Percentiles rank a stretch among this genome's conserved stretches.
These are phyloP conservation scores for Neurospora tetrasperma DNA, from an alignment of 495 filamentous ascomycete genomes.

Conservation along the genomic window DNA sequence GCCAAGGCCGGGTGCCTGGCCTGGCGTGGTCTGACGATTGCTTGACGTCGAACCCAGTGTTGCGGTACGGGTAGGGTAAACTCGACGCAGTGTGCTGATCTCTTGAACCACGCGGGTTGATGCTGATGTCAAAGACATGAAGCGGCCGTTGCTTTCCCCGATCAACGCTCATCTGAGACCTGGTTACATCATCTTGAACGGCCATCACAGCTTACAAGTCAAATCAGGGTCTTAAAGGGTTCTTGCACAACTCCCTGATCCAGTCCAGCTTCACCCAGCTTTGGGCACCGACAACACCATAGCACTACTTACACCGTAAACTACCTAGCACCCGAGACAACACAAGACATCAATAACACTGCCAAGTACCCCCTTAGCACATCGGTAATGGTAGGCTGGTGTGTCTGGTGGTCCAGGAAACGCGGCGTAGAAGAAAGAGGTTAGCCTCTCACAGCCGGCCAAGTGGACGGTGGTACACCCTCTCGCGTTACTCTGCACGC, in stretches of 20 bases:
- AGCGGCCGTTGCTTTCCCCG: neutral
- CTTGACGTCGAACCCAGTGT: neutral
- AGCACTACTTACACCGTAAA: neutral
- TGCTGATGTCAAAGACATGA: neutral
- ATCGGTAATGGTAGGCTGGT: slow-evolving; percentile 5
- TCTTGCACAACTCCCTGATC: neutral
- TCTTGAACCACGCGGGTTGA: neutral
- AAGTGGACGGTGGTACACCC: slow-evolving; percentile 20
- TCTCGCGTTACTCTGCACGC: slow-evolving; percentile 6
- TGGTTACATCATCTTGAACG: neutral
- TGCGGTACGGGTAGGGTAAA: neutral
- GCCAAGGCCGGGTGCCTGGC: neutral
- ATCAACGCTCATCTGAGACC: neutral
- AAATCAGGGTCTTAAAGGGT: neutral
- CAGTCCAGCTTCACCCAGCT: neutral
- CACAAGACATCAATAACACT: neutral
- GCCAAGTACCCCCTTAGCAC: neutral
- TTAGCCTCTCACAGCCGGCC: slow-evolving; percentile 25
- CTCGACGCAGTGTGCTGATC: neutral
- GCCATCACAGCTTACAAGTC: neutral
- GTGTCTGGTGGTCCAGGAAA: slow-evolving; percentile 5
- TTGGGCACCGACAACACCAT: neutral
- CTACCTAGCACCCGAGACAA: neutral
- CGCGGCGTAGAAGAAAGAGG: neutral
- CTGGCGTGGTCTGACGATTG: neutral